Evolutionary conservation across 192 early-diverging fungal species (phyloP).

Genomic region (Umbelopsis isabellina): DNA sequence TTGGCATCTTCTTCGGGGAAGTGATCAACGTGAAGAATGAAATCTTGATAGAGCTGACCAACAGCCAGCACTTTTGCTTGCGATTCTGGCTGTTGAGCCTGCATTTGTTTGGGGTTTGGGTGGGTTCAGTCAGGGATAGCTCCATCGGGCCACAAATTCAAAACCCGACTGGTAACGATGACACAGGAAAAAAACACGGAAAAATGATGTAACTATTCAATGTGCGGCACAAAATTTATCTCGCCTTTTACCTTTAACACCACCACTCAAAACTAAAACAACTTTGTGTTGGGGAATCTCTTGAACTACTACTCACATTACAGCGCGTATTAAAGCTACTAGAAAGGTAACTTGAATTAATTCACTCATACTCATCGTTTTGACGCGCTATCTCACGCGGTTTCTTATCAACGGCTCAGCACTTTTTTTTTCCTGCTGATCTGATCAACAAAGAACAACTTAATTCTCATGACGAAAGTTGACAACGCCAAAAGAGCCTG

Average conservation of each 20-base stretch:
- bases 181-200: slow-evolving; percentile 10
- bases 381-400: slow-evolving; percentile 1
- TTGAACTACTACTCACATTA: not conserved
- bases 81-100: too few relatives aligned
- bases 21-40: slow-evolving; percentile 60
- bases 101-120: not conserved
- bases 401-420: not conserved
- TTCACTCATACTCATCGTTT: not conserved
- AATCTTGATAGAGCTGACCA: slow-evolving; percentile 65
- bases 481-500: slow-evolving; percentile 9
- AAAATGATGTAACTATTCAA: slow-evolving; percentile 7
- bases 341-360: slow-evolving; percentile 5
- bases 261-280: not conserved
- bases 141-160: not conserved
- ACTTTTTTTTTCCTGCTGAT: not conserved
- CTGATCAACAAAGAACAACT: not conserved
- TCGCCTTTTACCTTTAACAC: not conserved
- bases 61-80: slow-evolving; percentile 41
- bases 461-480: slow-evolving; percentile 11
- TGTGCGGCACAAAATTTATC: not conserved
- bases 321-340: slow-evolving; percentile 7
- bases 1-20: slow-evolving; percentile 68
- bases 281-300: not conserved
- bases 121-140: not conserved
- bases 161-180: slow-evolving; percentile 5